Evolutionary conservation across 148 eudicot species (phyloP).

Genomic region (Camellia lanceoleosa): DNA sequence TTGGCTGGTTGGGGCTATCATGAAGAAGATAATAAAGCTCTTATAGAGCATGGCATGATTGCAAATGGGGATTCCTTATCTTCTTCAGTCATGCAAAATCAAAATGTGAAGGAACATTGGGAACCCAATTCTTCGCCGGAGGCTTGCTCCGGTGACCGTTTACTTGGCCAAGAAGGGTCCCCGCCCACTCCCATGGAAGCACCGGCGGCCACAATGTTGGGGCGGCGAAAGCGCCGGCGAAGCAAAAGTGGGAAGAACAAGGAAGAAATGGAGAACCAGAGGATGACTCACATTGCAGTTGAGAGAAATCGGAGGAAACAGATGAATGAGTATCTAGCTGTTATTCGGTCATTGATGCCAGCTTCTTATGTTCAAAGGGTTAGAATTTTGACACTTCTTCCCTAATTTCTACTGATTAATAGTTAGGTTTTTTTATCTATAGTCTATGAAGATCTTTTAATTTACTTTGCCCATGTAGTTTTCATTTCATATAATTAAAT

Average conservation of each 20-base stretch:
- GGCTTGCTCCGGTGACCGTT: background rate
- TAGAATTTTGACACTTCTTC: constrained; percentile 1
- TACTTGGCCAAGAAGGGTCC: background rate
- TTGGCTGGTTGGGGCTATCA: background rate
- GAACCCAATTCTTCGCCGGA: constrained; percentile 38
- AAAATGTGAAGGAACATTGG: constrained; percentile 18
- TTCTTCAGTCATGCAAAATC: constrained; percentile 13
- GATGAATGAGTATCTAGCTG: constrained; percentile 88
- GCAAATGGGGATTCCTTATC: constrained; percentile 17
- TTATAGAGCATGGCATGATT: background rate
- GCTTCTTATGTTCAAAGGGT: constrained; percentile 79
- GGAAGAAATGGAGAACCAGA: constrained; percentile 82
- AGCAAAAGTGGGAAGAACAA: constrained; percentile 54
- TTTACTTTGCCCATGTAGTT: no score
- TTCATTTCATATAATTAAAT: no score
- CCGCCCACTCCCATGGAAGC: constrained; percentile 20
- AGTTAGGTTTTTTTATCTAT: background rate
- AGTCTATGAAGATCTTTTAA: no score
- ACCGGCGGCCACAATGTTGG: background rate
- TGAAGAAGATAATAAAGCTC: constrained; percentile 4
- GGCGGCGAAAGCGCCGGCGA: constrained; percentile 42
- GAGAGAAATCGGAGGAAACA: constrained; percentile 82
- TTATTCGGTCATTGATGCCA: constrained; percentile 78
- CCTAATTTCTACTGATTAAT: no score
- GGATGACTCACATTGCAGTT: constrained; percentile 88